Evolutionary conservation across 108 stramenopile species (phyloP), one percentile per base, ranked within the genome.

Genomic region (Cylindrotheca fusiformis): DNA sequence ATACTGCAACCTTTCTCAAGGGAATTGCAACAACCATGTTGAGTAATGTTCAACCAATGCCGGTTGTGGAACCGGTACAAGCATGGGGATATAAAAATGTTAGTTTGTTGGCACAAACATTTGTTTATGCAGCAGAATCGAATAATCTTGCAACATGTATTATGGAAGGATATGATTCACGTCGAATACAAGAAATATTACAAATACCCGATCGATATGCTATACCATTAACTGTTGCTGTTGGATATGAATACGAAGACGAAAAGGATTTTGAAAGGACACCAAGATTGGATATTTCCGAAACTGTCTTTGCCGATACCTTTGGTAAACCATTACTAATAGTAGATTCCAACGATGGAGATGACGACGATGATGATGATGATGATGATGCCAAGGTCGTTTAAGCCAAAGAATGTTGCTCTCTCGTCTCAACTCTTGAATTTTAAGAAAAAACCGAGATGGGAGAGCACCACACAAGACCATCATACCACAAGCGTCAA

Each of bases 131-230:
- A 1, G 87, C 87, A 6, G 77, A 83, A 5, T 65, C 71, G 14
- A 83, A 92, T 58, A 84, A 82, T 48, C 66, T 88, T 23, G 79
- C 75, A 14, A 88, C 90, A 8, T 80, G 79, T 44, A 80, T 86
- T 30, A 92, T 88, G 90, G 87, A 92, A 71, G 90, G 90, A 48
- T 88, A 67, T 70, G 90, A 92, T 73, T 56, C 71, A 2, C 59
- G 83, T 30, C 59, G 82, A 61, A 72, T 63, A 12, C 78, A 71
- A 69, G 87, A 92, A 68, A 58, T 88, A 19, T 59, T 88, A 28
- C 65, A 63, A 0, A 72, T 91, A 28, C 90, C 90, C 0, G 85
- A 88, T 76, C 71, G 90, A 54, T 91, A 88, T 72, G 80, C 70
- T 6, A 60, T 88, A 22, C 87, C 87, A 12, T 45, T 88, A 10